These are phyloP conservation scores for Primulina tabacum DNA, from an alignment of 257 asterid genomes.

Conservation along the genomic window DNA sequence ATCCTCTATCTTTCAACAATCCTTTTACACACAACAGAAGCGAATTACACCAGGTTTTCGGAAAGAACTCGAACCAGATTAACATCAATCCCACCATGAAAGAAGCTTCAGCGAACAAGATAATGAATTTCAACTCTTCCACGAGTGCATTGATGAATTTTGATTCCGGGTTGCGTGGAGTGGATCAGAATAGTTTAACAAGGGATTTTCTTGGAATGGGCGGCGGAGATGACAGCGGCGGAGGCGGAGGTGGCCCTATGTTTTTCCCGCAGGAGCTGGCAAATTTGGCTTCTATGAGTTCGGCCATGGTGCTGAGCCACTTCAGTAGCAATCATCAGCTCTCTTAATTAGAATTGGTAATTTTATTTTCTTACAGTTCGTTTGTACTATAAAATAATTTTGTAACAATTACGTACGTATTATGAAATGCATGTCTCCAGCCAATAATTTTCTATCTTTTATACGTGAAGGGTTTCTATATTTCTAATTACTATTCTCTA, in stretches of 20 bases:
- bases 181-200: slow-evolving; percentile 46
- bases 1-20: slow-evolving; percentile 23
- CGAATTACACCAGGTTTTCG: slow-evolving; percentile 46
- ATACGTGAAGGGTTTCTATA: too few species aligned
- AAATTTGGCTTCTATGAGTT: slow-evolving; percentile 68
- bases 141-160: slow-evolving; percentile 26
- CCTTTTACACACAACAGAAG: slow-evolving; percentile 32
- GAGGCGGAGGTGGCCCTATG: slow-evolving; percentile 27
- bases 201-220: slow-evolving; percentile 93
- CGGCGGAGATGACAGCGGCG: slow-evolving; percentile 42
- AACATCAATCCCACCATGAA: not conserved
- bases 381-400: not conserved
- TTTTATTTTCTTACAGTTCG: not conserved
- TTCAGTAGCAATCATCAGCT: slow-evolving; percentile 50
- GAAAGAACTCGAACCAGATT: slow-evolving; percentile 31
- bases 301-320: slow-evolving; percentile 78
- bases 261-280: slow-evolving; percentile 69
- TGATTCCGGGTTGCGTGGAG: slow-evolving; percentile 41
- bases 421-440: not conserved
- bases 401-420: not conserved
- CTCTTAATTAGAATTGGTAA: not conserved
- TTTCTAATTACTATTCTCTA: too few species aligned
- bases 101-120: slow-evolving; percentile 18
- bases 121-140: slow-evolving; percentile 39
- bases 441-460: too few species aligned